A percentile compares a stretch with the other conserved stretches of the same genome.
phyloP scores from a whole-genome alignment of 2,329 filamentous ascomycete genomes.

The Cladophialophora immunda region DNA sequence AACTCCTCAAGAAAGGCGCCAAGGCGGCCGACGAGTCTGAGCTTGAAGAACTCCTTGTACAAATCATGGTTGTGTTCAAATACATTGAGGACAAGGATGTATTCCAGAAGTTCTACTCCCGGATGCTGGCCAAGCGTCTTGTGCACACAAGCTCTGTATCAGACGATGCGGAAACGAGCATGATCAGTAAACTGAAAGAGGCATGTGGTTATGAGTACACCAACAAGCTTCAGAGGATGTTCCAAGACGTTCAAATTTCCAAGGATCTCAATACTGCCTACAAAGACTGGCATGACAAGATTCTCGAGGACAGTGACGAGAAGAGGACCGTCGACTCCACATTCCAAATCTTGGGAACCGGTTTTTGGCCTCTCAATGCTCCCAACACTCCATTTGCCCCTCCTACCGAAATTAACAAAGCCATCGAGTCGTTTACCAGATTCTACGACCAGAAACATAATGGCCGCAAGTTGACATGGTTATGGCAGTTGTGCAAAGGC shows the following conservation, averaged over 20 bases:
- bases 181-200: constrained; percentile 99
- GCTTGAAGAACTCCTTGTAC: constrained; percentile 83
- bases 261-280: constrained; percentile 94
- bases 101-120: constrained; percentile 99
- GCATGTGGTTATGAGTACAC: constrained; percentile 99
- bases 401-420: constrained; percentile 82
- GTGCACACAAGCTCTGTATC: constrained; percentile 96
- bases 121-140: constrained; percentile 91
- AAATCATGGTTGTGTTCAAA: constrained; percentile 99
- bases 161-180: constrained; percentile 96
- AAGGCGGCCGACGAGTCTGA: constrained; percentile 94
- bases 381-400: constrained; percentile 89
- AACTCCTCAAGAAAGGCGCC: constrained; percentile 88
- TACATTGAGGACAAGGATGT: constrained; percentile 99
- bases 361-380: constrained; percentile 93
- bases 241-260: constrained; percentile 99
- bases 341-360: constrained; percentile 93
- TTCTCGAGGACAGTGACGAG: constrained; percentile 69
- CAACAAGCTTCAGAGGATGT: constrained; percentile 99
- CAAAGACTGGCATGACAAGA: constrained; percentile 75
- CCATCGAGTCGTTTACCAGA: constrained; percentile 85
- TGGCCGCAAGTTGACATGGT: constrained; percentile 94
- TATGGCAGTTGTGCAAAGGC: constrained; percentile 98
- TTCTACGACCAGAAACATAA: constrained; percentile 98
- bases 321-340: constrained; percentile 82